phyloP scores from a whole-genome alignment of 1,284 basidiomycete species.

The Amylostereum chailletii region DNA sequence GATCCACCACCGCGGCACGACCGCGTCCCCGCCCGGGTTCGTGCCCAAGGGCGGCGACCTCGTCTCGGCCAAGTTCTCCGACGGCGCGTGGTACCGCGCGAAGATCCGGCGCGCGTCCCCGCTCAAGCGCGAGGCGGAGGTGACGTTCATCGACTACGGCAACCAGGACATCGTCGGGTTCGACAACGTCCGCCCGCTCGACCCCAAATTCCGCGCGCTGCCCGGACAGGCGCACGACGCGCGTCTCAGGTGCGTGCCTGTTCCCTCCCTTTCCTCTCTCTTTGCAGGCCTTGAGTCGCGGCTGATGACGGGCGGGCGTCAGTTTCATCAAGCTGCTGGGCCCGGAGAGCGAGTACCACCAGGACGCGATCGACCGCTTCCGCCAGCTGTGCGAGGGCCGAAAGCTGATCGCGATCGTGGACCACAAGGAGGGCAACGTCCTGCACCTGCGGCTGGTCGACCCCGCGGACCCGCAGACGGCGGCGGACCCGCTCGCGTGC shows the following conservation, averaged over 20 bases:
- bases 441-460: slow-evolving; percentile 87
- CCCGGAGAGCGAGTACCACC: slow-evolving; percentile 75
- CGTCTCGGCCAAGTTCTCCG: slow-evolving; percentile 85
- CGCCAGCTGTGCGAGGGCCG: slow-evolving; percentile 77
- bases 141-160: slow-evolving; percentile 84
- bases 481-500: slow-evolving; percentile 64
- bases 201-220: slow-evolving; percentile 77
- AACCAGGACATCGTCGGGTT: slow-evolving; percentile 83
- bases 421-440: slow-evolving; percentile 70
- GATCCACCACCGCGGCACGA: slow-evolving; percentile 61
- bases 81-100: slow-evolving; percentile 92
- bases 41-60: slow-evolving; percentile 79
- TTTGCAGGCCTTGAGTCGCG: background rate
- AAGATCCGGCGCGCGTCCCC: slow-evolving; percentile 76
- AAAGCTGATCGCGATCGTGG: slow-evolving; percentile 85
- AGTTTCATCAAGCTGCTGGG: slow-evolving; percentile 83
- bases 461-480: slow-evolving; percentile 60
- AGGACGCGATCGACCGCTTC: slow-evolving; percentile 83
- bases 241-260: slow-evolving; percentile 50
- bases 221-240: slow-evolving; percentile 82
- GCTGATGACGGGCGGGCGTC: background rate
- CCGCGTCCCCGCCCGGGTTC: slow-evolving; percentile 56
- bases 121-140: slow-evolving; percentile 82
- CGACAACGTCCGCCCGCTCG: slow-evolving; percentile 71
- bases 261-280: slow-evolving; percentile 4